A percentile compares a stretch with the other conserved stretches of the same genome.
phyloP scores from a whole-genome alignment of 768 basidiomycete species.

The Crassisporium funariophilum region DNA sequence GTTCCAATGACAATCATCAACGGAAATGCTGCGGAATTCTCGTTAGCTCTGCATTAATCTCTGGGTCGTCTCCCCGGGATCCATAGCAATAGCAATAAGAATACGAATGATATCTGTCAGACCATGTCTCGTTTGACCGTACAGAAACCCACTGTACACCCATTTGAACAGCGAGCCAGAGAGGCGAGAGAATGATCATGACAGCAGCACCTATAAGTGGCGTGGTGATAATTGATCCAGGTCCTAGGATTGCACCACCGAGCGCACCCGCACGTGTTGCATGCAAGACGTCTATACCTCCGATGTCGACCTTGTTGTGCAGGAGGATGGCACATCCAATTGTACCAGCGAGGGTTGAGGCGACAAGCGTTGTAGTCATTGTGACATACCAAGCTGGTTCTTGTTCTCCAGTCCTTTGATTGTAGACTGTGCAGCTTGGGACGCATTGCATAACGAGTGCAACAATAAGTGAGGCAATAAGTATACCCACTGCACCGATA shows the following conservation, averaged over 20 bases:
- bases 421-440: conserved; percentile 1
- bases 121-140: conserved; percentile 21
- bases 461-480: conserved; percentile 12
- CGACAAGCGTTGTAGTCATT: conserved; percentile 6
- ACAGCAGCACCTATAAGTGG: conserved; percentile 14
- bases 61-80: conserved; percentile 22
- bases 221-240: conserved; percentile 12
- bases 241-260: conserved; percentile 22
- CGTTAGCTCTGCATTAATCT: conserved; percentile 20
- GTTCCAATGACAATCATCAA: too few species aligned
- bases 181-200: conserved; percentile 19
- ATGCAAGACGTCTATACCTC: conserved; percentile 24
- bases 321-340: conserved; percentile 23
- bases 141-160: conserved; percentile 22
- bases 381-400: conserved; percentile 14
- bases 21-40: too few species aligned
- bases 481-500: conserved; percentile 24
- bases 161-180: conserved; percentile 21
- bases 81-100: conserved; percentile 22
- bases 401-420: not conserved
- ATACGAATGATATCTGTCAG: conserved; percentile 13
- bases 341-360: conserved; percentile 17
- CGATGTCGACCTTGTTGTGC: conserved; percentile 18
- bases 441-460: conserved; percentile 8
- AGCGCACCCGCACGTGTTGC: conserved; percentile 27